Evolutionary conservation across 2,329 filamentous ascomycete genomes (phyloP), one percentile per base, ranked within the genome.

Genomic region (Hypoxylon sp.): DNA sequence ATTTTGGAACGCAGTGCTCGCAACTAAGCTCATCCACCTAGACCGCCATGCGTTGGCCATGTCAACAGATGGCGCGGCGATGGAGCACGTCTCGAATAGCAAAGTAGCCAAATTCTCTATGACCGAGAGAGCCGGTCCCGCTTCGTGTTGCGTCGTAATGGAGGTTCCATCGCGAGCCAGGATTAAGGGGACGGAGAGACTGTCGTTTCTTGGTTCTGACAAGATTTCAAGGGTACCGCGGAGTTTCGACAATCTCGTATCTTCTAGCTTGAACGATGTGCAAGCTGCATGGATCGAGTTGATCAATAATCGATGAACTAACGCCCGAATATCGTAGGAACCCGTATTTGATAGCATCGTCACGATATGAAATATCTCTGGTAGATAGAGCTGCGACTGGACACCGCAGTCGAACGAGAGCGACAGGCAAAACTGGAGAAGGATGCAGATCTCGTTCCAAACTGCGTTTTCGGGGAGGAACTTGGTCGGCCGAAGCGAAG

Each of bases 11-110:
- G 90, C 90, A 9, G 89, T 92, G 74, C 90, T 92, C 14, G 90
- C 89, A 41, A 92, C 89, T 21, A 92, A 80, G 72, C 89, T 91
- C 90, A 92, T 91, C 90, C 90, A 92, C 19, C 90, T 85, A 19
- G 90, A 89, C 25, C 90, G 86, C 90, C 90, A 92, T 14, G 87
- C 85, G 73, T 92, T 92, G 21, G 89, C 86, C 73, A 90, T 82
- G 71, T 91, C 89, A 7, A 88, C 79, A 0, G 89, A 89, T 10
- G 89, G 87, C 11, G 90, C 89, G 2, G 89, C 89, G 14, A 90
- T 81, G 1, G 84, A 82, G 68, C 87, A 91, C 13, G 90, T 83
- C 64, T 92, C 89, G 55, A 90, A 89, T 17, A 92, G 78, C 1
- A 90, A 77, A 21, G 83, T 83, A 0, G 89, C 89, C 5, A 92